Base-by-base conservation (phyloP, 148 eudicot species). In the Vaccinium corymbosum region DNA sequence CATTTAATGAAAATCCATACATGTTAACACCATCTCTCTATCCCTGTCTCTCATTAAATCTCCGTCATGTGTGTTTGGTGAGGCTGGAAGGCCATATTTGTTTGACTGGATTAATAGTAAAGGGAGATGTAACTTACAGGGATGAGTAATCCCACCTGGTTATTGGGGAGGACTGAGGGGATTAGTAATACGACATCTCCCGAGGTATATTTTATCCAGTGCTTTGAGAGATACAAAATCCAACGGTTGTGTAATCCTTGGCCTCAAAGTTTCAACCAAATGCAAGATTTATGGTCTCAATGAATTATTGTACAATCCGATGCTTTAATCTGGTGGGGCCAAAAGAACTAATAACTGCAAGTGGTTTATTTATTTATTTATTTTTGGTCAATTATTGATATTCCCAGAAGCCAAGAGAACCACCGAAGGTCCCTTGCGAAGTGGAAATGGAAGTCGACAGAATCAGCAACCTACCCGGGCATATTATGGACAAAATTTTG, bases 401-500 rank as follows among this genome's bases (percentile, higher is more conserved):
- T 74, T 75, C 42, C 4, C 88, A 94, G 95, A 92, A 86, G 91
- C 84, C 89, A 77, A 92, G 92, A 85, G 93, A 90, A 84, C 92
- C 92, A 52, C 89, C 89, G 22, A 89, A 90, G 86, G 84, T 85
- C 55, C 95, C 92, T 49, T 86, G 90, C 84, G 83, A 83, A 52
- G 79, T 87, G 87, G 92, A 88, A 83, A 85, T 81, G 51, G 91
- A 89, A 83, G 84, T 88, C 35, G 98, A 94, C 80, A 90, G 89
- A 82, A 90, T 94, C 78, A 94, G 92, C 91, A 85, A 90, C 90
- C 84, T 94, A 85, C 96, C 98, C 13, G 92, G 88, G 78, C 96
- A 93, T 87, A 85, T 94, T 70, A 75, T 87, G 53, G 98, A 94
- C 84, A 88, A 89, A 83, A 89, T 94, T 55, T 77, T 94, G 83